Conservation (phyloP, 2,329 filamentous ascomycete genomes). For the Arthrinium phaeospermum region DNA sequence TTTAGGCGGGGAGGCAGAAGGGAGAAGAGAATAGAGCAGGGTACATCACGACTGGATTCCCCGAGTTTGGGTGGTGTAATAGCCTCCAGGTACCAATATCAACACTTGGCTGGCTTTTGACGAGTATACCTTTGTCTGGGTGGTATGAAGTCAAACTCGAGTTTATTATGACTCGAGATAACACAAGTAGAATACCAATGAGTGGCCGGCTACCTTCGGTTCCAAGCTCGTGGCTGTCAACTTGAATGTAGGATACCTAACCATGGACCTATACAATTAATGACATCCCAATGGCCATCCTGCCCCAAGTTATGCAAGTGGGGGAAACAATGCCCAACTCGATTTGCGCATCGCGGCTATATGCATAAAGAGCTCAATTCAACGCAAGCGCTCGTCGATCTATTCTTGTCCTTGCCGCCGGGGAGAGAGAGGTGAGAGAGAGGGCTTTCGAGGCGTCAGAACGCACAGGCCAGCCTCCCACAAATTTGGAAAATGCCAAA, state of each 20-base stretch:
- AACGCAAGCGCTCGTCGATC: too few species aligned
- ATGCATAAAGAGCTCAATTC: not conserved
- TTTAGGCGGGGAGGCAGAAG: slow-evolving; percentile 41
- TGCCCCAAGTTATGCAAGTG: not conserved
- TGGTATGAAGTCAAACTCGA: not conserved
- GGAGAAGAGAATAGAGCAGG: not conserved
- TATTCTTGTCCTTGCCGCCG: not conserved
- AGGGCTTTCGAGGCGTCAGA: slow-evolving; percentile 8
- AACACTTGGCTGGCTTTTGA: not conserved
- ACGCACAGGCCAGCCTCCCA: slow-evolving; percentile 3
- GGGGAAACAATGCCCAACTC: not conserved
- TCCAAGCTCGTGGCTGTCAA: not conserved
- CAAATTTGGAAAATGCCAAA: slow-evolving; percentile 16
- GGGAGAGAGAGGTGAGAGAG: not conserved
- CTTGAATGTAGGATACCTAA: not conserved
- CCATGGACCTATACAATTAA: not conserved
- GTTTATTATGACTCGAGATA: not conserved
- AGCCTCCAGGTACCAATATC: not conserved
- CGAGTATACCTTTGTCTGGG: not conserved
- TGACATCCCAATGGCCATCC: not conserved
- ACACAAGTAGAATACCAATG: not conserved
- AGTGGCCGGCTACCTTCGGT: not conserved
- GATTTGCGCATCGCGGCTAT: not conserved
- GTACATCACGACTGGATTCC: not conserved
- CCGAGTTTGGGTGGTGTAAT: not conserved